Percentiles rank a stretch among this genome's conserved stretches.
These are phyloP conservation scores for Echinochloa phyllopogon DNA, from an alignment of 176 grass and related monocot genomes.

Conservation along the genomic window DNA sequence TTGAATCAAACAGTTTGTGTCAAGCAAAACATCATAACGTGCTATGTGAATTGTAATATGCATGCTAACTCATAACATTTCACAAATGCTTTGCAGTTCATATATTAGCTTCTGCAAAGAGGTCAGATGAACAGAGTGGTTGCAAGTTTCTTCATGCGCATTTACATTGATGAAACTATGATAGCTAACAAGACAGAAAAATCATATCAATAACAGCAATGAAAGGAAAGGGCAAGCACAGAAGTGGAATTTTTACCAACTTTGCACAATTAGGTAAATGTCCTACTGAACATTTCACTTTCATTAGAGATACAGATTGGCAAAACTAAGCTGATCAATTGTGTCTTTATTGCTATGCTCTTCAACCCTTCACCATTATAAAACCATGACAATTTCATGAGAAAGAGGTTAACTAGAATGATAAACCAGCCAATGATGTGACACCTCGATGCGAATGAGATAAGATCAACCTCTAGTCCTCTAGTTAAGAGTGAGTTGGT, in stretches of 20 bases:
- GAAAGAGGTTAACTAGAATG: no score
- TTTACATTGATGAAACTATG: neutral
- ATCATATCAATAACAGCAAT: neutral
- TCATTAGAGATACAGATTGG: neutral
- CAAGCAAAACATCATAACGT: neutral
- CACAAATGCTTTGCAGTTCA: constrained; percentile 32
- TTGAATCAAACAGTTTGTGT: constrained; percentile 1
- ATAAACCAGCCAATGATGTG: no score
- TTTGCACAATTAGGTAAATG: neutral
- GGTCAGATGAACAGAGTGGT: neutral
- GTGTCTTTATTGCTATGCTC: neutral
- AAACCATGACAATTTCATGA: neutral
- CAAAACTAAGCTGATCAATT: neutral
- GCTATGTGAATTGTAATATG: neutral
- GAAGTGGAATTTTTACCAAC: neutral
- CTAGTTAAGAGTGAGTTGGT: no score
- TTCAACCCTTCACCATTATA: neutral
- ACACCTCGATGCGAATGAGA: no score
- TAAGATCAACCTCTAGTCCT: no score
- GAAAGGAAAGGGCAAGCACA: no score
- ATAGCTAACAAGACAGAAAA: neutral
- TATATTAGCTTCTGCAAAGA: neutral
- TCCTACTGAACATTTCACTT: neutral
- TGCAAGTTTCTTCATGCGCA: neutral
- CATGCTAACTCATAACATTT: neutral